Evolutionary conservation across 1,139 yeast species (phyloP), one percentile per base, ranked within the genome.

Genomic region (Chernovozyma aurita): DNA sequence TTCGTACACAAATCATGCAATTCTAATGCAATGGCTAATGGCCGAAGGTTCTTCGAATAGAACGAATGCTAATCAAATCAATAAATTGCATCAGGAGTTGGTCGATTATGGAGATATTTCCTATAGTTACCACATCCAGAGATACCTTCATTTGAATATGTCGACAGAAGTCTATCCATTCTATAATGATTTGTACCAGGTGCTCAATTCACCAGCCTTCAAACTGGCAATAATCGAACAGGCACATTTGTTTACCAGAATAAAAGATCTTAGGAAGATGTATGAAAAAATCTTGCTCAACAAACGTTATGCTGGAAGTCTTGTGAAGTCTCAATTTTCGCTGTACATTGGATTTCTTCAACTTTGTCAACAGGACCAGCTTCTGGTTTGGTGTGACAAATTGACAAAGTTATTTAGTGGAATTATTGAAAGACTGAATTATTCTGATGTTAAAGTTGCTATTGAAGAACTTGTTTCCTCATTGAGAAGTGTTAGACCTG

Each of bases 341-440:
- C 61, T 53, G 35, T 53, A 52, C 39, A 41, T 54, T 32, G 40
- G 52, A 0, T 35, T 46, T 11, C 21, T 49, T 4, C 25, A 36
- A 2, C 17, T 42, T n/a, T 18, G 17, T 6, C 37, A 49, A 11
- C 35, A 37, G 3, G 32, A 30, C 3, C 27, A 30, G 3, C 34
- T 45, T 4, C 36, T 34, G 2, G 20, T 35, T 11, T 51, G 55
- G 53, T 35, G 44, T 14, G 20, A 39, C 4, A 31, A 27, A 9
- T 37, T 45, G 29, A 41, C 48, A 2, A 21, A 33, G 11, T 38
- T 31, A 11, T 36, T 55, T 27, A 28, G 37, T 2, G 40, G 41
- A 13, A 37, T 52, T 4, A 39, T 54, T 16, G 48, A 49, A 22
- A 42, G 42, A 18, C 35, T 55, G 32, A 42, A 39, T 14, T 33